Conservation (phyloP, 225 moss, liverwort and hornwort species). For the Pleurozium schreberi region DNA sequence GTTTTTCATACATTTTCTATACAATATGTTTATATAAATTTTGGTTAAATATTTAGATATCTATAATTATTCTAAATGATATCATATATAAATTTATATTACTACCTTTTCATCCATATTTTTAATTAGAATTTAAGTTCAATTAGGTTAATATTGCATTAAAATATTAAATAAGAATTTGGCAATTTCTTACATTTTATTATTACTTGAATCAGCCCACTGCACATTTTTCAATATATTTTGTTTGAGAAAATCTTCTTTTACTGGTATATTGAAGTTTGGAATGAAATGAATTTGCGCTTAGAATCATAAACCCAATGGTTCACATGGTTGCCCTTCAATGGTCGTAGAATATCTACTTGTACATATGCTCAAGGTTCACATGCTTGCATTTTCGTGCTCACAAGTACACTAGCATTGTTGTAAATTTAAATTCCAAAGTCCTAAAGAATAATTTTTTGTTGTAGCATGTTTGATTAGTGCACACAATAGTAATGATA, state of each 20-base stretch:
- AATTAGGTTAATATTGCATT: no score
- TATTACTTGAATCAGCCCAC: not conserved
- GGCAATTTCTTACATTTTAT: not conserved
- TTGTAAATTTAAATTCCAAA: not conserved
- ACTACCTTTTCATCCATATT: not conserved
- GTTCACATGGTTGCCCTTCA: no score
- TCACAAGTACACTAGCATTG: no score
- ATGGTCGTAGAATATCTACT: not conserved
- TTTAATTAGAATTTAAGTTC: not conserved
- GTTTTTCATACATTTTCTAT: not conserved
- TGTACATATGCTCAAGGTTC: no score
- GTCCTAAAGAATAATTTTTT: no score
- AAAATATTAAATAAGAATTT: accelerated
- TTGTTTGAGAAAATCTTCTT: not conserved
- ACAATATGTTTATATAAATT: not conserved
- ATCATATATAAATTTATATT: no score
- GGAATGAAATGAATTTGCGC: not conserved
- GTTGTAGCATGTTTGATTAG: not conserved
- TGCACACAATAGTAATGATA: not conserved
- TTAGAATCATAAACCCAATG: no score
- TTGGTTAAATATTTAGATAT: not conserved
- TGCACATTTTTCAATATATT: not conserved
- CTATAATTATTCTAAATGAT: not conserved
- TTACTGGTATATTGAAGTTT: not conserved
- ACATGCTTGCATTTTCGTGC: no score